Evolutionary conservation across 805 yeast species (phyloP), one percentile per base, ranked within the genome.

Genomic region (Lipomyces lipofer): DNA sequence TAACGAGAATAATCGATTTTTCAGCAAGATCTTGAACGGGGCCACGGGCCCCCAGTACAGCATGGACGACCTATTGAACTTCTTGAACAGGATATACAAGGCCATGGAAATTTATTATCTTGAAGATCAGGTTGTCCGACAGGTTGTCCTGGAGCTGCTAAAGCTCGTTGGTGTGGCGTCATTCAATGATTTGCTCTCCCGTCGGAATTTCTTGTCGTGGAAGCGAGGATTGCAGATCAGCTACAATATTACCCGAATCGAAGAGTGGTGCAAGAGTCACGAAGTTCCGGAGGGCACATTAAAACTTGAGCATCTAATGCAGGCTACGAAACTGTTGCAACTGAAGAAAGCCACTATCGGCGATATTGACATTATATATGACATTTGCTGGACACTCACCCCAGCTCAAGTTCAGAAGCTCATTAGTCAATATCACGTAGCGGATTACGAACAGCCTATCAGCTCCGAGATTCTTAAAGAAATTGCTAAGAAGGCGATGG

Each of bases 181-280:
- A 73, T 94, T 94, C 78, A 94, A 94, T 69, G 98, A 94, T 69
- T 76, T 94, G 73, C 83, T 95, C 47, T 87, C 91, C 95, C 84
- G 97, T 75, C 82, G 96, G 71, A 86, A 84, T 73, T 95, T 92
- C 74, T 75, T 92, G 68, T 86, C 96, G 9, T 94, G 99, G 99
- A 94, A 92, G 75, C 85, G 99, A 69, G 98, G 98, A 45, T 79
- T 94, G 64, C 99, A 94, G 73, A 83, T 94, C 73, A 94, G 90
- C 70, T 94, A 94, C 74, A 94, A 94, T 71, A 95, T 91, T 51
- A 94, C 99, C 2, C 82, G 98, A 66, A 79, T 94, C 65, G 97
- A 90, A 71, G 99, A 94, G 74, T 94, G 99, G 99, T 92, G 98
- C 73, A 92, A 89, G 74, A 83, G 89, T 6, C 97, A 92, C 70